Base-by-base conservation (phyloP, 768 basidiomycete species). In the Naganishia vishniacii region DNA sequence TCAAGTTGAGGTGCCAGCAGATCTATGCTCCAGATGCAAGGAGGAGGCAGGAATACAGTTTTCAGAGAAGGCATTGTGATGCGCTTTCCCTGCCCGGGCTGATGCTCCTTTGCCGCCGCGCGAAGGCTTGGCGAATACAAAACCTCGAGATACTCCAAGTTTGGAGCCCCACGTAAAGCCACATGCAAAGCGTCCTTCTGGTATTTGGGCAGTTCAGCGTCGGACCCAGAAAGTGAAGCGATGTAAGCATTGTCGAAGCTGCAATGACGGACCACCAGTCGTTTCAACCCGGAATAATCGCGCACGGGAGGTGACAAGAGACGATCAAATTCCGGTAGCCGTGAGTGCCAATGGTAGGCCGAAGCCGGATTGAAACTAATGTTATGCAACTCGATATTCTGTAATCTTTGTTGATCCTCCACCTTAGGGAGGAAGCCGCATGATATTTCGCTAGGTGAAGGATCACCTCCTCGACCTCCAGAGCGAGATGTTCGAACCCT, bases 141-240 rank as follows among this genome's bases (percentile, higher is more conserved):
- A 2, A 53, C n/a, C 34, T 53, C 34, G 6, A 53, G 25, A 28
- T 53, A 40, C n/a, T 40, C 51, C 32, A 53, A n/a, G 20, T 53
- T 34, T 13, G 32, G 51, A 20, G 32, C 12, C 8, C 48, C 48
- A 32, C 48, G 48, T 3, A 49, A 29, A 6, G 28, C 12, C 2
- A 18, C 15, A 37, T 53, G 51, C 34, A 53, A 40, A 1, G 31
- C n/a, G 23, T 53, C 51, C 9, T 12, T 16, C 40, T 34, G 51
- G 7, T 29, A 20, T 5, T 49, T 49, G 16, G 20, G 16, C 29
- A 15, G 42, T 37, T 37, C 11, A 13, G 16, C 28, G 8, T 49
- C 29, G 48, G 26, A 9, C 4, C 4, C 47, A 25, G 16, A 20
- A 26, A 48, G 5, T 4, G 26, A 15, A 5, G 16, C 13, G 32